Evolutionary conservation across 495 filamentous ascomycete genomes (phyloP), one percentile per base, ranked within the genome.

Genomic region (Aspergillus egyptiacus): DNA sequence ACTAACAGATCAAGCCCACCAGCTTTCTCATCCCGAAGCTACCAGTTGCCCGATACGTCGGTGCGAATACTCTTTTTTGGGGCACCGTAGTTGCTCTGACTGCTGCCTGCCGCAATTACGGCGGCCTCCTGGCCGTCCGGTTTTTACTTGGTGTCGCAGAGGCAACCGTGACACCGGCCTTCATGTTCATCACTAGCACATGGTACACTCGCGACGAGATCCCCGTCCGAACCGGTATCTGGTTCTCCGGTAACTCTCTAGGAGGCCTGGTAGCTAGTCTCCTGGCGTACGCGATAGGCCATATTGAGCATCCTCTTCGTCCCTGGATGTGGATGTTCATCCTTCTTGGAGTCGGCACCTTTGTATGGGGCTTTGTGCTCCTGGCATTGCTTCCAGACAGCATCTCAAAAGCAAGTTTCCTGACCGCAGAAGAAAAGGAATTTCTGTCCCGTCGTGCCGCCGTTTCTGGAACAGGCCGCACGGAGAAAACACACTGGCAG

Each of bases 181-280:
- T 65, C 33, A 65, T 65, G 54, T 62, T 63, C 44, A 66, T 69
- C 43, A 68, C 72, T 6, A 66, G 71, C 13, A 72, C 68, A 13
- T 69, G 67, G 63, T 75, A 80, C 57, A 81, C 77, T 1, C 67
- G 80, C 14, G 66, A 73, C 25, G 77, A 83, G 46, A 78, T 81
- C 18, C 79, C 80, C 0, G 57, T 79, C 5, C 64, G 80, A n/a
- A 80, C 78, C n/a, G 77, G 76, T 0, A 53, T 78, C 3, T 82
- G 78, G 79, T 83, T 81, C 51, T 72, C 78, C 0, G 78, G 75
- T 6, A 81, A 81, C 34, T 76, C 76, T 5, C 56, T 80, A 4
- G 78, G 77, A 0, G 78, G 79, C 8, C 72, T 80, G 20, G 63
- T 75, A 1, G 75, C 77, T 1, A 79, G 78, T 8, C 64, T 83